Base-by-base conservation (phyloP, 2,329 filamentous ascomycete species). In the Epichloe sylvatica region DNA sequence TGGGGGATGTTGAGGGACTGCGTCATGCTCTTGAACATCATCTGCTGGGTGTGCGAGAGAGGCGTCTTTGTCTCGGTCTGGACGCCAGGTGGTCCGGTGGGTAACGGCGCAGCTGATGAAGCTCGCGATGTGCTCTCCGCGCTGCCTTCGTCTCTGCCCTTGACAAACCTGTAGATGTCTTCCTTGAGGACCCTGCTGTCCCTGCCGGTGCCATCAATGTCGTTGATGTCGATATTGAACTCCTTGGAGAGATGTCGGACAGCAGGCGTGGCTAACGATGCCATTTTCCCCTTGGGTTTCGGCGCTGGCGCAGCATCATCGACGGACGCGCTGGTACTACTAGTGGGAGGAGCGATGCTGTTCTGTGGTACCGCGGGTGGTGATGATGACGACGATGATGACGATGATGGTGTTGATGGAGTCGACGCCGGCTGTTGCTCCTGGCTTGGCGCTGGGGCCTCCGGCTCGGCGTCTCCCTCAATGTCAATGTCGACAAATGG, bases 11-110 rank as follows among this genome's bases (percentile, higher is more conserved):
- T 79, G 54, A 98, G 76, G 2, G 91, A 96, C 51, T 81, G 81
- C 13, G 91, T 96, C 92, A 98, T 98, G 52, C 82, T 78, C 71
- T 94, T 96, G 80, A 95, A 97, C 92, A 98, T 98, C 62, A 88
- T 84, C 37, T 78, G 75, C 69, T 97, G 91, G 13, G 86, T 84
- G 37, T 82, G 83, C 12, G 86, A 86, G 53, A 98, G 72, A 51
- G 78, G 71, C 34, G 83, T 74, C 2, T 73, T 67, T 8, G 81
- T 84, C 66, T 97, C 92, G 49, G 70, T 70, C 64, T 86, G 83
- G 43, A 70, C 68, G 8, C 67, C 58, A 21, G 64, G 57, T 21
- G 56, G 47, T 23, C 49, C 50, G 11, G 47, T 36, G 4, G 57
- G 15, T 23, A 53, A 59, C 50, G 53, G 60, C 49, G 51, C 59